Percentiles rank a stretch among this genome's conserved stretches.
These are phyloP conservation scores for Exophiala aquamarina DNA, from an alignment of 2,329 filamentous ascomycete genomes.

Conservation along the genomic window DNA sequence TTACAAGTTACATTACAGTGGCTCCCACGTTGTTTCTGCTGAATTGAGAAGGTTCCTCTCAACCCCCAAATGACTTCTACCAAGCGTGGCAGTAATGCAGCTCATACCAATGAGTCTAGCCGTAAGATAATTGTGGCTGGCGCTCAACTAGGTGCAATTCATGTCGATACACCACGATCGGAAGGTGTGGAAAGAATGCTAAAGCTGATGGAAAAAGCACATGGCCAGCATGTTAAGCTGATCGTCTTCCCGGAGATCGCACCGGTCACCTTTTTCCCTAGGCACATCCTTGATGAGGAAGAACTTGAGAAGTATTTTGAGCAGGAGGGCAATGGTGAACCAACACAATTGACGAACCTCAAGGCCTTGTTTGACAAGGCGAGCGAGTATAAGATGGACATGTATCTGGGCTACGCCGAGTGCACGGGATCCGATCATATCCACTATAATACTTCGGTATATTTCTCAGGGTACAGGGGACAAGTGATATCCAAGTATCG, in stretches of 20 bases:
- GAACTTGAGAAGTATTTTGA: slow-evolving; percentile 55
- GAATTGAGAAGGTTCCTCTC: no score
- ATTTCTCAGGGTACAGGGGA: slow-evolving; percentile 48
- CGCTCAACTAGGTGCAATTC: slow-evolving; percentile 54
- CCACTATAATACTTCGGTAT: slow-evolving; percentile 54
- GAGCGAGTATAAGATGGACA: slow-evolving; percentile 48
- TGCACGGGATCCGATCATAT: slow-evolving; percentile 41
- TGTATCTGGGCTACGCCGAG: slow-evolving; percentile 56
- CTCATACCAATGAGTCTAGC: slow-evolving; percentile 16
- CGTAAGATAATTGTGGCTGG: slow-evolving; percentile 51
- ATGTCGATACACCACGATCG: slow-evolving; percentile 42
- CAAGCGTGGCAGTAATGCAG: no score
- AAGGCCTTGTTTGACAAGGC: slow-evolving; percentile 53
- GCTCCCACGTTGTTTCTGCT: no score
- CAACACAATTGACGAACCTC: slow-evolving; percentile 42
- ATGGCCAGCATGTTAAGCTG: slow-evolving; percentile 46
- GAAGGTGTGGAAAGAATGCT: slow-evolving; percentile 52
- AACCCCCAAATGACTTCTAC: no score
- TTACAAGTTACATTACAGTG: no score
- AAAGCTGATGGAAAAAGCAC: slow-evolving; percentile 48
- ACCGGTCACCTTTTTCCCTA: slow-evolving; percentile 59
- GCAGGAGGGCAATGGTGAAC: slow-evolving; percentile 40
- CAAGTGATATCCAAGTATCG: slow-evolving; percentile 53
- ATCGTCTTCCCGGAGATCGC: slow-evolving; percentile 57
- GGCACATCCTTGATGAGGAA: slow-evolving; percentile 46